phyloP scores from a whole-genome alignment of 2,329 filamentous ascomycete species.

The Penicillium frequentans region DNA sequence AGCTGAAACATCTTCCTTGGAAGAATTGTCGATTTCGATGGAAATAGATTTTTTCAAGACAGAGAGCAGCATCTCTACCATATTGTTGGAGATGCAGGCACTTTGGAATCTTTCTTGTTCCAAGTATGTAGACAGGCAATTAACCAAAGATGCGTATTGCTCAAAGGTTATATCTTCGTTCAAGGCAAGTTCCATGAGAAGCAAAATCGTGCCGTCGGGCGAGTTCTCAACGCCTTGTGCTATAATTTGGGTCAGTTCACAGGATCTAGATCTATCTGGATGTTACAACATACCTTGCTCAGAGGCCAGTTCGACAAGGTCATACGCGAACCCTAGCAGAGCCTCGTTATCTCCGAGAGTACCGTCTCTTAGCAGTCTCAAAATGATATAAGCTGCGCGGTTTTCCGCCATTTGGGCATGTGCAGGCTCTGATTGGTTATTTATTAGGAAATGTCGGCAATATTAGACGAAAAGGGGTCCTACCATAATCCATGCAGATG shows the following conservation, averaged over 20 bases:
- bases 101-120: constrained; percentile 41
- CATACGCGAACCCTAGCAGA: constrained; percentile 39
- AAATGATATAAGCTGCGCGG: constrained; percentile 36
- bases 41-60: constrained; percentile 34
- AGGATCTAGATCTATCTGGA: background rate
- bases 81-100: constrained; percentile 32
- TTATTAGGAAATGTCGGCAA: background rate
- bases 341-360: constrained; percentile 32
- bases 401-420: constrained; percentile 40
- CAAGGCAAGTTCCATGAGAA: constrained; percentile 36
- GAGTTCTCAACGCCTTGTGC: constrained; percentile 35
- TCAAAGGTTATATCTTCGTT: constrained; percentile 26
- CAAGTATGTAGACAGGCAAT: constrained; percentile 35
- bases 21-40: constrained; percentile 24
- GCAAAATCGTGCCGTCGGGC: constrained; percentile 35
- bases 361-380: constrained; percentile 36
- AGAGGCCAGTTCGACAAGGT: constrained; percentile 40
- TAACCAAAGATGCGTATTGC: constrained; percentile 34
- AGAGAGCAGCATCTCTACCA: constrained; percentile 34
- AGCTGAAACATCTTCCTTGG: constrained; percentile 35
- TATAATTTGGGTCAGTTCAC: constrained; percentile 9
- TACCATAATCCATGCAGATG: constrained; percentile 47
- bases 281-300: constrained; percentile 37
- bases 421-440: constrained; percentile 33
- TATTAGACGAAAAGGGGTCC: background rate